These are phyloP conservation scores for Ceratobasidium sp. DNA, from an alignment of 1,284 basidiomycete genomes.

Conservation along the genomic window DNA sequence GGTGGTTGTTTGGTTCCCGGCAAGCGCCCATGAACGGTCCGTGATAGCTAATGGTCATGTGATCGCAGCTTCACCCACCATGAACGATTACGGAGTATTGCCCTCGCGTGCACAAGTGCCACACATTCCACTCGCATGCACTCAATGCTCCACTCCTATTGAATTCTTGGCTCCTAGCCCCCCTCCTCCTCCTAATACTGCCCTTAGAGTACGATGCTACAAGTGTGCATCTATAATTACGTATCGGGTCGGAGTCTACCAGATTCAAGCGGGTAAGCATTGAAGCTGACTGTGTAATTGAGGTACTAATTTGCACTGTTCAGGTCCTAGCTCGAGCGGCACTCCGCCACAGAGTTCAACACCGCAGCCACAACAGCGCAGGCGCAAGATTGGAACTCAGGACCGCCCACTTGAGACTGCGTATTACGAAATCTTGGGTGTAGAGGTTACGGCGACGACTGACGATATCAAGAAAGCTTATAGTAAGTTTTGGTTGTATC, in stretches of 20 bases:
- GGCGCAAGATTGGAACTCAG: conserved; percentile 84
- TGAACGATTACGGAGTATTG: conserved; percentile 53
- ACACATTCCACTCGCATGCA: conserved; percentile 72
- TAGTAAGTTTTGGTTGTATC: conserved; percentile 60
- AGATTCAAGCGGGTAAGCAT: conserved; percentile 19
- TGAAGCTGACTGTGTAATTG: background rate
- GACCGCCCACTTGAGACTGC: conserved; percentile 74
- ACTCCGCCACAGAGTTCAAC: conserved; percentile 43
- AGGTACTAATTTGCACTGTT: conserved; percentile 31
- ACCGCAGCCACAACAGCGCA: conserved; percentile 55
- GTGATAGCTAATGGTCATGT: background rate
- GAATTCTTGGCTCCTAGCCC: conserved; percentile 81
- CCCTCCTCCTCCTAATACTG: conserved; percentile 61
- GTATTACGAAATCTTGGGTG: conserved; percentile 71
- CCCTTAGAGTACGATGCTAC: conserved; percentile 77
- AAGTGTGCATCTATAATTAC: conserved; percentile 68
- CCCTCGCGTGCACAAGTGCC: conserved; percentile 71
- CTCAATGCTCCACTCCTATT: conserved; percentile 68
- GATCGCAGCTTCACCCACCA: conserved; percentile 19
- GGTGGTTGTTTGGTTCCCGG: too few relatives aligned
- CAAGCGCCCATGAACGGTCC: conserved; percentile 4
- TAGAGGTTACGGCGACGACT: conserved; percentile 76
- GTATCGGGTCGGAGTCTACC: conserved; percentile 61
- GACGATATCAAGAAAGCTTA: conserved; percentile 98
- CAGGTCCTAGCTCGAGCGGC: conserved; percentile 51